Percentiles rank a stretch among this genome's conserved stretches.
Conservation (phyloP, 305 asterid genomes). For the Fraxinus nigra region DNA sequence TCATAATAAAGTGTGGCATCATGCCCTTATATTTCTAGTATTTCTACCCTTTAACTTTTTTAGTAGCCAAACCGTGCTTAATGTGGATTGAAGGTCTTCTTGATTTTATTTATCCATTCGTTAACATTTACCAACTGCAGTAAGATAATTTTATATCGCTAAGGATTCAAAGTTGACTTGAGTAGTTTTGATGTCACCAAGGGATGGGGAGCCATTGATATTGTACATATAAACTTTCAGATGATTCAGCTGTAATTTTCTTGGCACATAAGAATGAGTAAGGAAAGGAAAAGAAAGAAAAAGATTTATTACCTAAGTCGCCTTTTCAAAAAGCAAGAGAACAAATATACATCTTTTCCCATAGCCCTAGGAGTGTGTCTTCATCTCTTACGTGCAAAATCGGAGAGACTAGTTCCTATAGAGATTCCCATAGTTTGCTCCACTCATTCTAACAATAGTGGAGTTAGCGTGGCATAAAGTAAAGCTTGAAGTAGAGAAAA, state of each 20-base stretch:
- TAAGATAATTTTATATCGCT: background rate
- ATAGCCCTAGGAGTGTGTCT: background rate
- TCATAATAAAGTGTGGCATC: background rate
- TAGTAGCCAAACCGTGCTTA: background rate
- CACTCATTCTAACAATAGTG: background rate
- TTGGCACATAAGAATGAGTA: background rate
- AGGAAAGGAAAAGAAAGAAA: background rate
- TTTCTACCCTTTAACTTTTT: background rate
- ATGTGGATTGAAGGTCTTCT: background rate
- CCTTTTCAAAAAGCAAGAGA: background rate
- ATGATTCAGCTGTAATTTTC: background rate
- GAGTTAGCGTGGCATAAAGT: background rate
- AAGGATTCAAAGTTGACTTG: background rate
- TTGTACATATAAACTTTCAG: background rate
- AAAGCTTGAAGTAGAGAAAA: background rate
- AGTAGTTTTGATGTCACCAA: background rate
- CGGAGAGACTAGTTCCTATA: background rate
- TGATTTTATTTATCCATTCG: background rate
- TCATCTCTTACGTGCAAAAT: background rate
- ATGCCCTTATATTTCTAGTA: background rate
- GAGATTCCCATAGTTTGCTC: background rate
- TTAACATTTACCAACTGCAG: background rate
- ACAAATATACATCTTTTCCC: background rate
- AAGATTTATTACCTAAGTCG: background rate
- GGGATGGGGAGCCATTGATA: background rate